Evolutionary conservation across 2,329 filamentous ascomycete genomes (phyloP).

Genomic region (Aspergillus quadricinctus): DNA sequence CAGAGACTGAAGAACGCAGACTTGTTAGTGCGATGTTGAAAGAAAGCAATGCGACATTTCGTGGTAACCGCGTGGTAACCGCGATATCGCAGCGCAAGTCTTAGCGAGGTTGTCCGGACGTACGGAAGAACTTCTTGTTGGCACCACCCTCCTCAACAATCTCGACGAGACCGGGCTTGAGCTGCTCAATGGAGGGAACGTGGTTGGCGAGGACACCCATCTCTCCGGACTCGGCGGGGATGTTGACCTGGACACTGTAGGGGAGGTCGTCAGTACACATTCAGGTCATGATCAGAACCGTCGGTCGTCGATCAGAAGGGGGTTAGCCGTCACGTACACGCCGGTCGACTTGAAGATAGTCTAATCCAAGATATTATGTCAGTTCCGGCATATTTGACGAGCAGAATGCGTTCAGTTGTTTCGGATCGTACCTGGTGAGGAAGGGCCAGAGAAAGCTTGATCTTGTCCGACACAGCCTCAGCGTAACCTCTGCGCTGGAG

Average conservation of each 20-base stretch:
- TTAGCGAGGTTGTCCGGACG: conserved; percentile 34
- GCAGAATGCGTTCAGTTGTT: conserved; percentile 7
- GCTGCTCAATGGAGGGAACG: conserved; percentile 97
- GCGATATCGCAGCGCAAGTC: not conserved
- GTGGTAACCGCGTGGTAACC: not conserved
- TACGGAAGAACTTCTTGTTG: conserved; percentile 98
- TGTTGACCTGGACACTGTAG: conserved; percentile 89
- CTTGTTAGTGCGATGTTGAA: conserved; percentile 15
- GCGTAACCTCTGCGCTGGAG: conserved; percentile 87
- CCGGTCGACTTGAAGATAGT: conserved; percentile 66
- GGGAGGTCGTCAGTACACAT: conserved; percentile 54
- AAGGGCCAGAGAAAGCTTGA: conserved; percentile 96
- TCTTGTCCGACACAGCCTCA: conserved; percentile 83
- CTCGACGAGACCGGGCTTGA: conserved; percentile 94
- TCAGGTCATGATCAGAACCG: conserved; percentile 6
- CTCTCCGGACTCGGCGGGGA: conserved; percentile 94
- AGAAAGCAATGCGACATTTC: conserved; percentile 1
- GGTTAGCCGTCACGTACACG: conserved; percentile 53
- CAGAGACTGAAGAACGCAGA: conserved; percentile 63
- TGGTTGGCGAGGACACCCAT: conserved; percentile 99
- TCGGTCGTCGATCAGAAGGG: conserved; percentile 1
- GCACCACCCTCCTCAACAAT: conserved; percentile 84
- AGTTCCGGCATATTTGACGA: conserved; percentile 14
- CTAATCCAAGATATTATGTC: conserved; percentile 37
- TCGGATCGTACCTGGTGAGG: conserved; percentile 84